Conservation (phyloP, 1,139 yeast genomes). For the Yamadazyma aaseri region DNA sequence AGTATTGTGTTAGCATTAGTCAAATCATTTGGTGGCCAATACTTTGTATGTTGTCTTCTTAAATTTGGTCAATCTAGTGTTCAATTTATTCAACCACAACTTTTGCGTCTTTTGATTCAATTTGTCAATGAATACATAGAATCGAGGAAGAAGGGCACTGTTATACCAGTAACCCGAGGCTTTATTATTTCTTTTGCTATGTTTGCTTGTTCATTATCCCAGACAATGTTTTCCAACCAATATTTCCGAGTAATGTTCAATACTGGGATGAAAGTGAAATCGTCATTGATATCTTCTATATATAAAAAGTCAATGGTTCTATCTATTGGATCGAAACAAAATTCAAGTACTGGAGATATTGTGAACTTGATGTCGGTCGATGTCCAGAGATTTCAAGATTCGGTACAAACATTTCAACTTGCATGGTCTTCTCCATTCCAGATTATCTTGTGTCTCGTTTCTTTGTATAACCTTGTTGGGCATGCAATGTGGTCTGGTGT, state of each 20-base stretch:
- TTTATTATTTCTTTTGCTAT: conserved; percentile 26
- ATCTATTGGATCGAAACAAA: conserved; percentile 35
- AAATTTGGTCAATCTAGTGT: conserved; percentile 69
- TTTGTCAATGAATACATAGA: conserved; percentile 16
- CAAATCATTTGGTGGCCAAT: conserved; percentile 17
- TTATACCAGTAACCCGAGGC: conserved; percentile 29
- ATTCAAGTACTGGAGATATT: conserved; percentile 39
- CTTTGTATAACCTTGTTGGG: conserved; percentile 30
- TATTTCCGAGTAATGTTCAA: conserved; percentile 19
- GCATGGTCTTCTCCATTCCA: conserved; percentile 29
- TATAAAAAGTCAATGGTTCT: conserved; percentile 34
- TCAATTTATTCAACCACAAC: conserved; percentile 27
- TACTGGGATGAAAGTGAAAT: conserved; percentile 18
- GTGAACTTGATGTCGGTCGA: conserved; percentile 40
- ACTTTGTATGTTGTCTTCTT: conserved; percentile 21
- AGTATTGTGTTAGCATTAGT: conserved; percentile 12
- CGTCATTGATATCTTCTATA: conserved; percentile 28
- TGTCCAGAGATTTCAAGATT: conserved; percentile 22
- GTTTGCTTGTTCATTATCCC: conserved; percentile 22
- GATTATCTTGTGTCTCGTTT: conserved; percentile 24
- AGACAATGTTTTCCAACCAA: conserved; percentile 26
- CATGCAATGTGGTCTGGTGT: conserved; percentile 36
- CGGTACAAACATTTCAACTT: conserved; percentile 25
- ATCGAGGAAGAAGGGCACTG: conserved; percentile 2
- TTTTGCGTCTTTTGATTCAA: conserved; percentile 28